Conservation (phyloP, 805 yeast species). For the Metschnikowia peoriensis region DNA sequence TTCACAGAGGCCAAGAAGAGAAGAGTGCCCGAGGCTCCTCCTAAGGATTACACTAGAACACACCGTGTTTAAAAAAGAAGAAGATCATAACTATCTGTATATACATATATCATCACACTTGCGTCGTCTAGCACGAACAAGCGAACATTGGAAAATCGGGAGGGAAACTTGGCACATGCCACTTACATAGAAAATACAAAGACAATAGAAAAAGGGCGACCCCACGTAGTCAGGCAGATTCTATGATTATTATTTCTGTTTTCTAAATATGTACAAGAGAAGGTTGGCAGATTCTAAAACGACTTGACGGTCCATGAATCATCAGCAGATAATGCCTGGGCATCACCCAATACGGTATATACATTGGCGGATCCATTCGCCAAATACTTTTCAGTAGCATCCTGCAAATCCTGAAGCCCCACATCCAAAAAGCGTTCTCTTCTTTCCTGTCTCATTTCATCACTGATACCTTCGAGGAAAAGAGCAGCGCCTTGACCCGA, state of each 20-base stretch:
- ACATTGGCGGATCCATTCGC: constrained; percentile 19
- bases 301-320: constrained; percentile 20
- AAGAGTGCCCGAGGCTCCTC: constrained; percentile 54
- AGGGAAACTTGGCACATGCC: neutral
- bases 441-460: constrained; percentile 75
- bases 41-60: constrained; percentile 35
- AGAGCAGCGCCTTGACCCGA: constrained; percentile 69
- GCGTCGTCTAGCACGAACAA: neutral
- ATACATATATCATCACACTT: neutral
- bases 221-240: too few relatives aligned
- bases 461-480: constrained; percentile 69
- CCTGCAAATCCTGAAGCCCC: constrained; percentile 54
- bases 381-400: constrained; percentile 68
- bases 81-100: neutral
- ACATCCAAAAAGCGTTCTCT: constrained; percentile 74
- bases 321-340: constrained; percentile 23
- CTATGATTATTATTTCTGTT: too few relatives aligned
- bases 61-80: constrained; percentile 18
- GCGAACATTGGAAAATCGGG: neutral
- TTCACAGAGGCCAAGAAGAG: constrained; percentile 89
- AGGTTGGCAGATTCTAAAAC: constrained; percentile 2
- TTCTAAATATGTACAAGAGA: too few relatives aligned
- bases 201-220: neutral
- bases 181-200: neutral
- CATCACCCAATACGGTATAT: constrained; percentile 49